Evolutionary conservation across 2,329 filamentous ascomycete species (phyloP), one percentile per base, ranked within the genome.

Genomic region (Ophiostoma sp.): DNA sequence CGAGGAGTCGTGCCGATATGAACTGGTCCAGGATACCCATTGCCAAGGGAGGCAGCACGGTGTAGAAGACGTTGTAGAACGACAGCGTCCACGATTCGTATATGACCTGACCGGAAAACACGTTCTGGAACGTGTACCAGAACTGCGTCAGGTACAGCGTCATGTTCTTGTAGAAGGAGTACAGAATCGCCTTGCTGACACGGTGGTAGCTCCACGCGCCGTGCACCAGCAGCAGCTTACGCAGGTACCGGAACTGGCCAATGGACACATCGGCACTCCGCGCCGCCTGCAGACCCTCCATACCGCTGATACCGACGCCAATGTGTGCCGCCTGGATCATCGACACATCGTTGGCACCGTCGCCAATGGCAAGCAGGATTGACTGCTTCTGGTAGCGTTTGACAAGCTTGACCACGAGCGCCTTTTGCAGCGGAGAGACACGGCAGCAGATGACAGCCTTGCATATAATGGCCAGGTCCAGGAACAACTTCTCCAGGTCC

Each of bases 271-370:
- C 96, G 73, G 96, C 96, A 79, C 94, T 97, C 79, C 96, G 91
- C 66, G 96, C 96, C 64, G 96, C 96, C 83, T 99, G 96, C 0
- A 99, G 89, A 87, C 96, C 96, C 87, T 99, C 96, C 76, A 97
- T 89, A 82, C 96, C 96, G 79, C 94, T 97, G 82, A 99, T 99
- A 82, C 96, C 96, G 61, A 99, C 93, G 76, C 96, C 96, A 76
- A 99, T 97, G 81, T 99, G 96, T 15, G 96, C 96, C 12, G 96
- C 96, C 84, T 99, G 96, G 72, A 99, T 99, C 96, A 99, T 99
- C 22, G 95, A 98, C n/a, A 99, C 96, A 79, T 99, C 96, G 83
- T 99, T 99, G 64, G 96, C 96, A 76, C 96, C 96, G 79, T 99
- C 96, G 77, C 96, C 96, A 81, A 99, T 98, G 70, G 96, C 96